A percentile compares a stretch with the other conserved stretches of the same genome.
Conservation (phyloP, 371 early-diverging fungal genomes). For the Syncephalastrum racemosum region DNA sequence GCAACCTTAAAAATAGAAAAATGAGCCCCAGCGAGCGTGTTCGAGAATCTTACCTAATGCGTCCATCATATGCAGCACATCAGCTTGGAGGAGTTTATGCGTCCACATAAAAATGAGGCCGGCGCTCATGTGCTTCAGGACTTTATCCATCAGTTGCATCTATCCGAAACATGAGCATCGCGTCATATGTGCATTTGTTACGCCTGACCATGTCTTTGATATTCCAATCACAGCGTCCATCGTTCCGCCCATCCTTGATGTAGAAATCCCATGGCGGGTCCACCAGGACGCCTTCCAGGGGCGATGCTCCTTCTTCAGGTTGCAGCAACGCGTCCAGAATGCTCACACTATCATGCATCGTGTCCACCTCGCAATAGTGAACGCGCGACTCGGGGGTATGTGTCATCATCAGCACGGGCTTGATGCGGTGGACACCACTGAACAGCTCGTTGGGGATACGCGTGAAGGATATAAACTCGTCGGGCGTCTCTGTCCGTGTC, state of each 20-base stretch:
- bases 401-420: too few species aligned
- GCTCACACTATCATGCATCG: constrained; percentile 30
- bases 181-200: constrained; percentile 16
- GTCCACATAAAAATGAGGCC: constrained; percentile 67
- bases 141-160: constrained; percentile 46
- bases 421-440: constrained; percentile 42
- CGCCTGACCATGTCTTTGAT: constrained; percentile 34
- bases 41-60: constrained; percentile 37
- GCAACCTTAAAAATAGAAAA: constrained; percentile 36
- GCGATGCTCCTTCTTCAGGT: constrained; percentile 7
- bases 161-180: constrained; percentile 16
- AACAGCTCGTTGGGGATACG: constrained; percentile 44
- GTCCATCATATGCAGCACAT: constrained; percentile 60
- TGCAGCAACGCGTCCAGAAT: constrained; percentile 21
- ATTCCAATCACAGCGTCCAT: constrained; percentile 47
- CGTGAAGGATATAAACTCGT: constrained; percentile 37
- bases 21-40: neutral
- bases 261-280: constrained; percentile 70
- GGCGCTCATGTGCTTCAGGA: constrained; percentile 47
- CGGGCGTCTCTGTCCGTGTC: constrained; percentile 42
- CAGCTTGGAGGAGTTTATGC: constrained; percentile 59
- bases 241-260: constrained; percentile 53
- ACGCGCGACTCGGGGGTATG: constrained; percentile 14
- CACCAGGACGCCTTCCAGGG: constrained; percentile 55
- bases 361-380: constrained; percentile 26